Base-by-base conservation (phyloP, 2,329 filamentous ascomycete genomes). In the Cryoendolithus antarcticus region DNA sequence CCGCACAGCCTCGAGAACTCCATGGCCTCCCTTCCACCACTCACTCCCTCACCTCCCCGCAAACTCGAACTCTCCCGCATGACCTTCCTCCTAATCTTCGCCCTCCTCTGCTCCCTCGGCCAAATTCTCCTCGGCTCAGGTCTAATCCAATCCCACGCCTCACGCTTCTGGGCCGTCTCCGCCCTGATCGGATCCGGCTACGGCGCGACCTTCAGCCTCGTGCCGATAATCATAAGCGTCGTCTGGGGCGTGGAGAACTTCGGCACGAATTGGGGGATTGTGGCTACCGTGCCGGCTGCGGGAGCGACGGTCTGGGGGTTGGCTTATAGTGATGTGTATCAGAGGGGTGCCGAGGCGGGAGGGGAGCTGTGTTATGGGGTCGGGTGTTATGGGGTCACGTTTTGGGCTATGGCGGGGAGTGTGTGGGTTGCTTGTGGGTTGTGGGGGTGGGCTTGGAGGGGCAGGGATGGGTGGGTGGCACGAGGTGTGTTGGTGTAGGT, bases 161-260 rank as follows among this genome's bases (percentile, higher is more conserved):
- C 81, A 36, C 74, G 85, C 29, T 94, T 96, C 65, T 89, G 86
- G 73, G 62, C 89, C 35, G 82, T 93, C 6, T 93, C 86, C 0
- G 75, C 81, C 0, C 71, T 88, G 1, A 77, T 98, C 5, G 91
- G 91, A 5, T 80, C 86, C 1, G 91, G 91, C 33, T 96, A 98
- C 56, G 91, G 91, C 33, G 88, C 88, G 27, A 76, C 88, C 13
- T 98, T 96, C 66, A 82, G 77, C 35, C 72, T 96, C 4, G 82
- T 83, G 0, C 91, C 91, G 2, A 88, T 96, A 48, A 84, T 96
- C 41, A 82, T 95, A 50, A 86, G 80, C n/a, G 86, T 95, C 7
- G 89, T 98, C 34, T 98, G 91, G 91, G 91, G 91, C 19, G 86
- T 94, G 0, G 88, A 96, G 66, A 98, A 96, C 59, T 96, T 98